Base-by-base conservation (phyloP, 345 rosid species). In the Limnanthes douglasii region DNA sequence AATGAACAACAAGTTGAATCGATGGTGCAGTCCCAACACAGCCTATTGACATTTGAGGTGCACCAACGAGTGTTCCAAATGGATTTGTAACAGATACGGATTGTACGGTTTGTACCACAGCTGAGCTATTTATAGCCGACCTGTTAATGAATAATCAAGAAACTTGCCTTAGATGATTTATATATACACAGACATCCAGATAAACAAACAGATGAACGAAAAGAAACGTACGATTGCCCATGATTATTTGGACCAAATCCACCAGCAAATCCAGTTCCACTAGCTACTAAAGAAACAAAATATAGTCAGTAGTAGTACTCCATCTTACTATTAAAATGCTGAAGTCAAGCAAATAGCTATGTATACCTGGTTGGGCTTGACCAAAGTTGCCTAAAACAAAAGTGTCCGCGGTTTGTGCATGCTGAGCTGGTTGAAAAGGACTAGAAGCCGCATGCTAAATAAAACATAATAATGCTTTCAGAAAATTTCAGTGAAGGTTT, bases 51-150 rank as follows among this genome's bases (percentile, higher is more conserved):
- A 92, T 60, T 45, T 78, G 94, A 46, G 96, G 99, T 69, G 64
- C 60, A 43, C 72, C 83, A 36, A 96, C 96, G 26, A 92, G 90
- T 0, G 77, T 73, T 27, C 99, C 99, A 47, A 71, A 92, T 11
- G 99, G 96, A 61, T 75, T 85, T 41, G 76, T 51, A 18, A 64
- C 57, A 39, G 70, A 49, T 33, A 50, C 52, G 10, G 73, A 69
- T 43, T 77, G n/a, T n/a, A n/a, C n/a, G n/a, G n/a, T n/a, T n/a
- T n/a, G 96, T 39, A 73, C 44, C 27, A 44, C 55, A 23, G 55
- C 29, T 49, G 85, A 27, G 63, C 37, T 66, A 48, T 41, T 66
- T 16, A 57, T 17, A 10, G 64, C 55, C 48, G 77, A 59, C 70
- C 95, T 88, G 72, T 48, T 33, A 56, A n/a, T n/a, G n/a, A n/a